Evolutionary conservation across 2,329 filamentous ascomycete species (phyloP).

Genomic region (Cercospora sp.): DNA sequence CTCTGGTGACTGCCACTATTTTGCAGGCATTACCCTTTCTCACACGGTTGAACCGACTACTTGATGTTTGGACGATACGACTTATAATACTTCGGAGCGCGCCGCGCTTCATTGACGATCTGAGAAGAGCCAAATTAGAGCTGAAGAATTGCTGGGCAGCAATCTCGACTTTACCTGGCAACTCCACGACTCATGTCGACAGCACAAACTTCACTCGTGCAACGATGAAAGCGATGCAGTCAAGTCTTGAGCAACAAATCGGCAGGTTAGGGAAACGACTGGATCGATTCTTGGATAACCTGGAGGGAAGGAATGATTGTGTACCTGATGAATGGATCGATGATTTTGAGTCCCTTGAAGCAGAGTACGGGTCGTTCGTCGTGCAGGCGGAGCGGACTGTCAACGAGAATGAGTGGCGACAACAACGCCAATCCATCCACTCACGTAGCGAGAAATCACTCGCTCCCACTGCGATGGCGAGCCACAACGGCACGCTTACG

Average conservation of each 20-base stretch:
- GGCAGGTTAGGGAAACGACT: slow-evolving; percentile 68
- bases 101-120: slow-evolving; percentile 64
- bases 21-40: slow-evolving; percentile 83
- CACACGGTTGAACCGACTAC: slow-evolving; percentile 68
- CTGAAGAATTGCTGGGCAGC: slow-evolving; percentile 67
- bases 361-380: slow-evolving; percentile 76
- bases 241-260: slow-evolving; percentile 67
- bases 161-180: slow-evolving; percentile 42
- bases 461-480: background rate
- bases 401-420: slow-evolving; percentile 60
- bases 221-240: slow-evolving; percentile 42
- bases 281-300: slow-evolving; percentile 80
- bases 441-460: background rate
- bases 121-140: slow-evolving; percentile 64
- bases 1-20: slow-evolving; percentile 86
- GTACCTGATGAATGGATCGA: slow-evolving; percentile 87
- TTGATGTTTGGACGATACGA: slow-evolving; percentile 76
- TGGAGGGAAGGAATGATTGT: slow-evolving; percentile 81
- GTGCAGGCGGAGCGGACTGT: slow-evolving; percentile 73
- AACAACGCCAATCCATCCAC: background rate
- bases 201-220: slow-evolving; percentile 25
- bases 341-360: slow-evolving; percentile 76
- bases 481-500: background rate
- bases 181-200: background rate
- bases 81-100: slow-evolving; percentile 72